These are phyloP conservation scores for Suhomyces taliae DNA, from an alignment of 1,139 yeast genomes.

Conservation along the genomic window DNA sequence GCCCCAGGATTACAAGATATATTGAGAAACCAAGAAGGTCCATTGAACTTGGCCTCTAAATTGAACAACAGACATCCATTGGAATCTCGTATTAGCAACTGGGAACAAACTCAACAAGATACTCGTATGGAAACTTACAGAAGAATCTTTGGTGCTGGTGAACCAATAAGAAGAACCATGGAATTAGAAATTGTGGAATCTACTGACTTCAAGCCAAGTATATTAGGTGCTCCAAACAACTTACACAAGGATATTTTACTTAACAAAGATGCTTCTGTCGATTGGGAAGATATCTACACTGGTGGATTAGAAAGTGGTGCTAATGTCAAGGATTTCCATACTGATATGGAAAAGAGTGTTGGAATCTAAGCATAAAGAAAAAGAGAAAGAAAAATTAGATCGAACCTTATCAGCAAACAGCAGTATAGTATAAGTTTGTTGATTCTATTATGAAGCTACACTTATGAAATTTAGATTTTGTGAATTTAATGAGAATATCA, in stretches of 20 bases:
- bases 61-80: constrained; percentile 87
- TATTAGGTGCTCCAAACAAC: constrained; percentile 53
- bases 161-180: constrained; percentile 87
- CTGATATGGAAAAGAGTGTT: constrained; percentile 65
- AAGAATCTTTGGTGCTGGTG: constrained; percentile 88
- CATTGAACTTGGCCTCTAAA: constrained; percentile 61
- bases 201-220: constrained; percentile 70
- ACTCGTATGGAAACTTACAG: constrained; percentile 76
- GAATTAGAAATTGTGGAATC: constrained; percentile 74
- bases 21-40: constrained; percentile 58
- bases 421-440: too few species aligned
- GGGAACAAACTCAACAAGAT: constrained; percentile 78
- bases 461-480: too few species aligned
- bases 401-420: too few species aligned
- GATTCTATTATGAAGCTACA: too few species aligned
- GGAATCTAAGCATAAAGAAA: constrained; percentile 39
- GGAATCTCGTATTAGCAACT: constrained; percentile 67
- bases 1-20: constrained; percentile 65
- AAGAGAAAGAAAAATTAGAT: background rate
- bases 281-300: constrained; percentile 91
- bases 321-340: constrained; percentile 55
- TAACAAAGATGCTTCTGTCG: constrained; percentile 73
- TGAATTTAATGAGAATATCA: too few species aligned
- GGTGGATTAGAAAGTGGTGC: constrained; percentile 47
- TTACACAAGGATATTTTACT: constrained; percentile 76